Conservation (phyloP, 208 protist species). For the Trypanosoma congolense region DNA sequence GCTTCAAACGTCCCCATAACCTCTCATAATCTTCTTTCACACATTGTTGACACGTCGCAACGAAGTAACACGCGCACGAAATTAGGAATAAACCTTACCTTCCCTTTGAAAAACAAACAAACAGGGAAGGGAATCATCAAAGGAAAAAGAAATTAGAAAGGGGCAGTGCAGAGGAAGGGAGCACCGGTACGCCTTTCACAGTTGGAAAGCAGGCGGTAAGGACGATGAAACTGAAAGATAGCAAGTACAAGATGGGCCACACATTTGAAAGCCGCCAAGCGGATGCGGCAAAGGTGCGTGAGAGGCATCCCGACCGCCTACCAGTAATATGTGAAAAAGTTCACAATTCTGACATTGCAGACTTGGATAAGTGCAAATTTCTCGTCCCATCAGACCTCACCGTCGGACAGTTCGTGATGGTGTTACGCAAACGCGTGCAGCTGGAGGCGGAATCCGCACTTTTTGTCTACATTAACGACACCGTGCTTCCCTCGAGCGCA, state of each 20-base stretch:
- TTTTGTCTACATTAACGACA: conserved; percentile 92
- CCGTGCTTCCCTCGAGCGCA: conserved; percentile 71
- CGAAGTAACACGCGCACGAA: no score
- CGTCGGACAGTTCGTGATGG: conserved; percentile 92
- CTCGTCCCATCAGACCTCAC: conserved; percentile 85
- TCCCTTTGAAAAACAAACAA: no score
- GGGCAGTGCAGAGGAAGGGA: no score
- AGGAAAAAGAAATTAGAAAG: no score
- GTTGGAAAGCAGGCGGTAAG: not conserved
- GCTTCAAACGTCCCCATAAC: no score
- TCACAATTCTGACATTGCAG: conserved; percentile 76
- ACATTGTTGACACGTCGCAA: no score
- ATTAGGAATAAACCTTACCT: no score
- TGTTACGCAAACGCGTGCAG: conserved; percentile 90
- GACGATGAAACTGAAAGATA: conserved; percentile 19
- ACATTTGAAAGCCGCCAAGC: conserved; percentile 66
- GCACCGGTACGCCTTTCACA: not conserved
- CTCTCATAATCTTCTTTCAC: no score
- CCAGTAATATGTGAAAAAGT: conserved; percentile 93
- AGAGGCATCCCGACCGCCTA: conserved; percentile 81
- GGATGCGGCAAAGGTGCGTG: conserved; percentile 53
- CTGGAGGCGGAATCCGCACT: conserved; percentile 89
- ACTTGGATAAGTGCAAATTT: conserved; percentile 92
- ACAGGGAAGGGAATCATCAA: no score
- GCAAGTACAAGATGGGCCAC: conserved; percentile 55